Evolutionary conservation across 2,329 filamentous ascomycete species (phyloP).

Genomic region (Scytalidium lignicola): DNA sequence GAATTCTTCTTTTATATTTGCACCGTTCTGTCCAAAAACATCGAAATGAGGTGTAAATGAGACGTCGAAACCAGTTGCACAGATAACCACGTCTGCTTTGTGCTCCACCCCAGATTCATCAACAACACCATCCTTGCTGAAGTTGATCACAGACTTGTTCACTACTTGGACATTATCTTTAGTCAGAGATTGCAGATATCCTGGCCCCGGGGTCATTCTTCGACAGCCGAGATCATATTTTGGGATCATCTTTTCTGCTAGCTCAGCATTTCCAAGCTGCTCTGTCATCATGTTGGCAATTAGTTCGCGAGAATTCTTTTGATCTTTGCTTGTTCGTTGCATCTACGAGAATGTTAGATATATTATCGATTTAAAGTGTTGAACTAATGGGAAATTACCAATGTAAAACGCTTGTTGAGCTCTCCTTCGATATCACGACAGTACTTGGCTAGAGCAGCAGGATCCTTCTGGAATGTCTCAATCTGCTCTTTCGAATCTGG

Average conservation of each 20-base stretch:
- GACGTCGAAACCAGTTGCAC: constrained; percentile 30
- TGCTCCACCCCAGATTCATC: constrained; percentile 23
- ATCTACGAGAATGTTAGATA: constrained; percentile 6
- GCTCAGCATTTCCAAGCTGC: constrained; percentile 8
- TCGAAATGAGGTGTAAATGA: constrained; percentile 21
- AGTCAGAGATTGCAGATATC: constrained; percentile 36
- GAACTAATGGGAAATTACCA: too few species aligned
- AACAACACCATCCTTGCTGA: constrained; percentile 31
- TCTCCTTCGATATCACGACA: constrained; percentile 19
- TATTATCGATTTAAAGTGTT: too few species aligned
- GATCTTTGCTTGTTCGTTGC: constrained; percentile 12
- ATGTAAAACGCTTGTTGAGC: constrained; percentile 23
- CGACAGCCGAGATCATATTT: constrained; percentile 33
- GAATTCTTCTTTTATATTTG: constrained; percentile 16
- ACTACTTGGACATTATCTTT: constrained; percentile 30
- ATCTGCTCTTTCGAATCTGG: constrained; percentile 11
- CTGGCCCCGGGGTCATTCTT: constrained; percentile 37
- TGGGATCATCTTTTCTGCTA: constrained; percentile 15
- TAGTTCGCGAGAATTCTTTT: constrained; percentile 10
- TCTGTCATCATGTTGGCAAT: constrained; percentile 11
- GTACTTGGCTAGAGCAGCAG: constrained; percentile 14
- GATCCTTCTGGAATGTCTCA: constrained; percentile 17
- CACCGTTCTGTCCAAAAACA: constrained; percentile 14
- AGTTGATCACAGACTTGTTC: constrained; percentile 15
- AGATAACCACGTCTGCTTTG: constrained; percentile 31